Percentiles rank a stretch among this genome's conserved stretches.
phyloP scores from a whole-genome alignment of 2,329 filamentous ascomycete species.

The Hypoxylon sp. region DNA sequence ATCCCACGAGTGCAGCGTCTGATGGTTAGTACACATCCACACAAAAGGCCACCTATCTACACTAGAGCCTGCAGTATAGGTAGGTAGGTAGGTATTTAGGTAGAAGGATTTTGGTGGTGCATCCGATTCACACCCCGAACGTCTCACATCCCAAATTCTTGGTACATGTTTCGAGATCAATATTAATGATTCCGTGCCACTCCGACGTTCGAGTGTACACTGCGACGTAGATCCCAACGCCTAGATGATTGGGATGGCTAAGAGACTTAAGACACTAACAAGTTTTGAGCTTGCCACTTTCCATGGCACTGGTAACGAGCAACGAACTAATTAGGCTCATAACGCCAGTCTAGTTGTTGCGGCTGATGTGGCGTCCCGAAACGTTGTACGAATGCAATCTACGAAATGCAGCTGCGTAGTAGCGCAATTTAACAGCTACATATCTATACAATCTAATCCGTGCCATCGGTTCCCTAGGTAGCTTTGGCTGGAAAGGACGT shows the following conservation, averaged over 20 bases:
- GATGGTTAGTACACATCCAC: neutral
- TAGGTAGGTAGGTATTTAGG: too few species aligned
- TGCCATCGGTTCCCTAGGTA: constrained; percentile 6
- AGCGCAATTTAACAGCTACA: neutral
- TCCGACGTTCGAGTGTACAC: too few species aligned
- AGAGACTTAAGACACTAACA: too few species aligned
- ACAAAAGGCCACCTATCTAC: neutral
- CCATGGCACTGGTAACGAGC: neutral
- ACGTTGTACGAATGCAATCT: neutral
- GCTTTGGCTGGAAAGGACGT: neutral
- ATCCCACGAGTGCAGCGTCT: neutral
- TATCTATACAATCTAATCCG: neutral
- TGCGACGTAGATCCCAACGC: too few species aligned
- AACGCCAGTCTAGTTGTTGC: neutral
- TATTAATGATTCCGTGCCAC: too few species aligned
- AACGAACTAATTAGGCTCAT: neutral
- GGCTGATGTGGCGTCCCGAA: neutral
- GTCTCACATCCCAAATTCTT: neutral
- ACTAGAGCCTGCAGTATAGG: neutral
- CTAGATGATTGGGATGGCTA: too few species aligned
- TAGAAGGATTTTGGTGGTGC: constrained; percentile 1
- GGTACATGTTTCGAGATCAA: neutral
- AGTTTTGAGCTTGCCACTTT: neutral
- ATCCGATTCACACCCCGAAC: neutral
- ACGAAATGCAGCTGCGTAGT: neutral